These are phyloP conservation scores for Polygonum maritimum DNA, from an alignment of 148 eudicot species.

Conservation along the genomic window DNA sequence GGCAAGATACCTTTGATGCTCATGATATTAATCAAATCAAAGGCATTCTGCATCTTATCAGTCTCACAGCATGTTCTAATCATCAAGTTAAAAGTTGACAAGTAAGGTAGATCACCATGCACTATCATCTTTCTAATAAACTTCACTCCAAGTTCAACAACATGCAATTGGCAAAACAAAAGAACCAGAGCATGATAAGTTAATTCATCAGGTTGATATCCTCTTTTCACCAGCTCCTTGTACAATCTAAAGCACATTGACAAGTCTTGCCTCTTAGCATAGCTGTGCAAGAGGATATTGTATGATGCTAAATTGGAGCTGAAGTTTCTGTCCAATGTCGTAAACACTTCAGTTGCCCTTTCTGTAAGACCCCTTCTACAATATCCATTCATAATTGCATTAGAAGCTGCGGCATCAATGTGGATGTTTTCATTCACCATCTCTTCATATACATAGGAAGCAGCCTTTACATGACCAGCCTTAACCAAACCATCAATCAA, in stretches of 20 bases:
- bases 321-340: slow-evolving; percentile 24
- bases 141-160: slow-evolving; percentile 58
- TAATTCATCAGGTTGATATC: slow-evolving; percentile 53
- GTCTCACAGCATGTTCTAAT: slow-evolving; percentile 38
- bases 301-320: slow-evolving; percentile 61
- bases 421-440: slow-evolving; percentile 34
- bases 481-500: slow-evolving; percentile 58
- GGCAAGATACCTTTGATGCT: slow-evolving; percentile 31
- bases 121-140: slow-evolving; percentile 47
- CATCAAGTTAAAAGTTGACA: slow-evolving; percentile 51
- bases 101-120: slow-evolving; percentile 43
- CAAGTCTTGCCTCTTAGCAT: slow-evolving; percentile 41
- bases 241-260: slow-evolving; percentile 46
- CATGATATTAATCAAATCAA: slow-evolving; percentile 53
- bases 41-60: slow-evolving; percentile 47
- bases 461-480: slow-evolving; percentile 40
- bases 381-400: slow-evolving; percentile 63
- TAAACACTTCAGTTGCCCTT: slow-evolving; percentile 33
- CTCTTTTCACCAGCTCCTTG: slow-evolving; percentile 28
- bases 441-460: slow-evolving; percentile 45
- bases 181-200: slow-evolving; percentile 60
- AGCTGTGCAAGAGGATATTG: slow-evolving; percentile 76
- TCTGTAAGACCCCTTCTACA: slow-evolving; percentile 52
- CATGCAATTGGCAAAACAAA: slow-evolving; percentile 45
- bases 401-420: slow-evolving; percentile 48